A percentile compares a stretch with the other conserved stretches of the same genome.
These are phyloP conservation scores for Penicillium digitatum DNA, from an alignment of 2,329 filamentous ascomycete genomes.

Conservation along the genomic window DNA sequence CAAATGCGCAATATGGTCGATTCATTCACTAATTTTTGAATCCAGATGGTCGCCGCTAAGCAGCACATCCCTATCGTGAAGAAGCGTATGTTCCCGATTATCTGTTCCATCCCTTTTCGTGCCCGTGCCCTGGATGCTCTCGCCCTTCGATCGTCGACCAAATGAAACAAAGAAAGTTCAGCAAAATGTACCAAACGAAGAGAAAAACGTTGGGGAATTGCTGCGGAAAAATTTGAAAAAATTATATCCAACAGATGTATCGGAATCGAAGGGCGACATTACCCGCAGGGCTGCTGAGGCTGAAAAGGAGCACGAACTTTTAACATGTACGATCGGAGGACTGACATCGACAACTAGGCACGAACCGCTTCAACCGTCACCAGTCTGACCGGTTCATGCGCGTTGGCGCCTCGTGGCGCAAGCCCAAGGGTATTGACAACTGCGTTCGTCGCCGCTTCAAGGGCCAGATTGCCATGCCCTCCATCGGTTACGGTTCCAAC, in stretches of 20 bases:
- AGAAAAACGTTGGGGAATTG: background rate
- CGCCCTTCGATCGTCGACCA: constrained; percentile 19
- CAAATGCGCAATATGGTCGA: constrained; percentile 6
- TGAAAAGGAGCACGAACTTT: background rate
- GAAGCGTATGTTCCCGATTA: constrained; percentile 80
- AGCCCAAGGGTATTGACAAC: constrained; percentile 99
- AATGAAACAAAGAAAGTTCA: constrained; percentile 1
- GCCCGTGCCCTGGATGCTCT: constrained; percentile 20
- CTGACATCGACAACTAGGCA: constrained; percentile 59
- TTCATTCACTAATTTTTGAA: constrained; percentile 7
- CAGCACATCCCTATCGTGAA: constrained; percentile 99
- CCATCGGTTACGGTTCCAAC: constrained; percentile 98
- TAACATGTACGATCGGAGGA: constrained; percentile 33
- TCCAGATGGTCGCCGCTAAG: constrained; percentile 93
- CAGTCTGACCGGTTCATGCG: constrained; percentile 97
- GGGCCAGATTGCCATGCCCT: constrained; percentile 94
- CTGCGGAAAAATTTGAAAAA: background rate
- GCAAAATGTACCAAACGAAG: background rate
- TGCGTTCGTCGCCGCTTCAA: constrained; percentile 95
- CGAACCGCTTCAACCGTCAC: constrained; percentile 93
- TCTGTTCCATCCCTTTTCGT: constrained; percentile 8
- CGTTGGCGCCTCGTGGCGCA: constrained; percentile 88
- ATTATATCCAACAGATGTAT: background rate
- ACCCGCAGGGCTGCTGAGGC: constrained; percentile 1
- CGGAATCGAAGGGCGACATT: constrained; percentile 9